These are phyloP conservation scores for Drechslera avenae DNA, from an alignment of 2,329 filamentous ascomycete genomes.

Conservation along the genomic window DNA sequence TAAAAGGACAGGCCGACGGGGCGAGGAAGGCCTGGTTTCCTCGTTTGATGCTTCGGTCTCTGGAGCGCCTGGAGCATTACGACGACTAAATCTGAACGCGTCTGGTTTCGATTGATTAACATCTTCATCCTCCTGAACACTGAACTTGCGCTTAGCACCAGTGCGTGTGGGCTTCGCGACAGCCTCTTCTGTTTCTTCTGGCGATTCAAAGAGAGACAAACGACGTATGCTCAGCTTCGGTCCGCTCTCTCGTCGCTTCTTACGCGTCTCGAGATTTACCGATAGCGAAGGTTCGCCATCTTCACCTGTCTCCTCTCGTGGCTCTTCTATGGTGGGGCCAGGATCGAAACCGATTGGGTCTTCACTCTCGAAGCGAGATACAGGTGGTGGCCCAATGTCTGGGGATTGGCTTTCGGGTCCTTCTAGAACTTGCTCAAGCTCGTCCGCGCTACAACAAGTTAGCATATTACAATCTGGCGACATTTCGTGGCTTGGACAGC, in stretches of 20 bases:
- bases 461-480: slow-evolving; percentile 12
- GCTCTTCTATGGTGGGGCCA: slow-evolving; percentile 28
- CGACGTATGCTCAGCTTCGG: slow-evolving; percentile 51
- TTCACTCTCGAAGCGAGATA: slow-evolving; percentile 58
- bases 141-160: slow-evolving; percentile 64
- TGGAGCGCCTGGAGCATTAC: slow-evolving; percentile 23
- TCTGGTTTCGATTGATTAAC: slow-evolving; percentile 40
- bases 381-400: slow-evolving; percentile 66
- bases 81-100: slow-evolving; percentile 56
- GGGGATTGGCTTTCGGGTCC: slow-evolving; percentile 65
- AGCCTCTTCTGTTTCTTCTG: slow-evolving; percentile 39
- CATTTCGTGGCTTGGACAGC: not conserved
- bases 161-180: slow-evolving; percentile 46
- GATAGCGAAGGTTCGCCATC: slow-evolving; percentile 48
- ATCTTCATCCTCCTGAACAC: slow-evolving; percentile 58
- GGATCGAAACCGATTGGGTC: slow-evolving; percentile 55
- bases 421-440: slow-evolving; percentile 62
- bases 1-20: slow-evolving; percentile 47
- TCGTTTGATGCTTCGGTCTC: slow-evolving; percentile 25
- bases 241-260: slow-evolving; percentile 58
- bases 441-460: slow-evolving; percentile 57
- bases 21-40: slow-evolving; percentile 24
- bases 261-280: slow-evolving; percentile 58
- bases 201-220: slow-evolving; percentile 51
- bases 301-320: slow-evolving; percentile 38